Evolutionary conservation across 495 filamentous ascomycete species (phyloP).

Genomic region (Immersiella caudata): DNA sequence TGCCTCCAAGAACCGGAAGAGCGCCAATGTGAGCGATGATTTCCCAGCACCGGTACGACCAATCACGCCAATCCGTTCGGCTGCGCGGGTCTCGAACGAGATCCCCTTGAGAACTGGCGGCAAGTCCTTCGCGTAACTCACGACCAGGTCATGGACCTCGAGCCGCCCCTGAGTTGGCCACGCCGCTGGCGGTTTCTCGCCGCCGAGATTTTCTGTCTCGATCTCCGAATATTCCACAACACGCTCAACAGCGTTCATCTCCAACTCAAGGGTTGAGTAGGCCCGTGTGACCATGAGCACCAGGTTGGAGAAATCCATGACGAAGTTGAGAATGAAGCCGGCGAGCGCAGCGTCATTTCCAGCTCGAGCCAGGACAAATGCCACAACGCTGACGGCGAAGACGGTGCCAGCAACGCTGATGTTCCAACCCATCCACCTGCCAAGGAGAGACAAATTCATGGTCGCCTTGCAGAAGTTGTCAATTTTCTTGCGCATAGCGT

Average conservation of each 20-base stretch:
- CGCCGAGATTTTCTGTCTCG: slow-evolving; percentile 63
- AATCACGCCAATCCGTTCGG: slow-evolving; percentile 47
- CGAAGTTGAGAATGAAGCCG: slow-evolving; percentile 68
- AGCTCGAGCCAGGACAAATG: slow-evolving; percentile 59
- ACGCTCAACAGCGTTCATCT: slow-evolving; percentile 80
- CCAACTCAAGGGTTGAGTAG: slow-evolving; percentile 64
- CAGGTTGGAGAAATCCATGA: slow-evolving; percentile 49
- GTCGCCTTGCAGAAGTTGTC: slow-evolving; percentile 60
- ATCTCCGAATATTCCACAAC: slow-evolving; percentile 76
- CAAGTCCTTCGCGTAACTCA: slow-evolving; percentile 32
- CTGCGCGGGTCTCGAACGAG: slow-evolving; percentile 36
- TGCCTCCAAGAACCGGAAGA: slow-evolving; percentile 45
- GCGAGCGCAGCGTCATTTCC: slow-evolving; percentile 69
- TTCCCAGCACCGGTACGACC: slow-evolving; percentile 55
- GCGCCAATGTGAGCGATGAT: slow-evolving; percentile 37
- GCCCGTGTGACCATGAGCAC: slow-evolving; percentile 58
- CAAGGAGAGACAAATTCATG: slow-evolving; percentile 66
- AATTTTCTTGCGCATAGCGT: slow-evolving; percentile 61
- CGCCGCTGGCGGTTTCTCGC: slow-evolving; percentile 63
- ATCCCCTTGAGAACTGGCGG: slow-evolving; percentile 38
- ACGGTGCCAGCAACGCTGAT: slow-evolving; percentile 66
- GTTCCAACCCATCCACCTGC: slow-evolving; percentile 68
- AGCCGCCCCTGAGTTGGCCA: slow-evolving; percentile 76
- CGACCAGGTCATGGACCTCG: slow-evolving; percentile 58
- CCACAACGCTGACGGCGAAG: slow-evolving; percentile 63